These are phyloP conservation scores for Metschnikowia baotianmanensis DNA, from an alignment of 805 yeast species.

Conservation along the genomic window DNA sequence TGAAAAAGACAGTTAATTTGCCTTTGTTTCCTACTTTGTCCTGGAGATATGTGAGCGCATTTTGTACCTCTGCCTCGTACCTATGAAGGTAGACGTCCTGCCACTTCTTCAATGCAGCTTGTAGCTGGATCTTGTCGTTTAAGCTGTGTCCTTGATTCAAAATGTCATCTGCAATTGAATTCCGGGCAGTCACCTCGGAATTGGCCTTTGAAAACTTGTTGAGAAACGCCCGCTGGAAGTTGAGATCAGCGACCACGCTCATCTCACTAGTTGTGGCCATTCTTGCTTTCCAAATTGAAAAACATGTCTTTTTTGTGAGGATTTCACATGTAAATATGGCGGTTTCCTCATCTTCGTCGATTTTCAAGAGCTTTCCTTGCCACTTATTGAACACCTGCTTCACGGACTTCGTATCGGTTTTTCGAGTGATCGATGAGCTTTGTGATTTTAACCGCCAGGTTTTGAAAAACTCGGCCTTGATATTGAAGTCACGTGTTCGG, in stretches of 20 bases:
- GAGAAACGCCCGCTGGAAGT: slow-evolving; percentile 23
- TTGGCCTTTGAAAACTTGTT: slow-evolving; percentile 2
- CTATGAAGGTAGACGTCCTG: slow-evolving; percentile 17
- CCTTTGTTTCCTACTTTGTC: slow-evolving; percentile 8
- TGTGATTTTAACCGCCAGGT: slow-evolving; percentile 7
- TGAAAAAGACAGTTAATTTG: slow-evolving; percentile 1
- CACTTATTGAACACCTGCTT: not conserved
- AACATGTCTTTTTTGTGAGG: not conserved
- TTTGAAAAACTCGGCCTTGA: not conserved
- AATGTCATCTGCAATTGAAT: not conserved
- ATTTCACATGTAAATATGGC: not conserved
- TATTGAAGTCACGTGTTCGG: slow-evolving; percentile 4
- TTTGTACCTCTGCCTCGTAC: slow-evolving; percentile 22
- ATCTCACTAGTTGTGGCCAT: slow-evolving; percentile 8
- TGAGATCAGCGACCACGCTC: slow-evolving; percentile 19
- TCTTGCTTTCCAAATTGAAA: slow-evolving; percentile 1
- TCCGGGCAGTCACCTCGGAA: not conserved
- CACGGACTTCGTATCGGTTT: not conserved
- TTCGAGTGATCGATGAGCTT: not conserved
- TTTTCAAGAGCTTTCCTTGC: not conserved
- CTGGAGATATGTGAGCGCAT: slow-evolving; percentile 21
- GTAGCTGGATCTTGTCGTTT: slow-evolving; percentile 1
- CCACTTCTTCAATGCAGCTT: slow-evolving; percentile 23
- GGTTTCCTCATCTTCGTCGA: not conserved
- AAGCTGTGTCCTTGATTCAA: not conserved